Evolutionary conservation across 768 basidiomycete species (phyloP).

Genomic region (Macrolepiota fuliginosa): DNA sequence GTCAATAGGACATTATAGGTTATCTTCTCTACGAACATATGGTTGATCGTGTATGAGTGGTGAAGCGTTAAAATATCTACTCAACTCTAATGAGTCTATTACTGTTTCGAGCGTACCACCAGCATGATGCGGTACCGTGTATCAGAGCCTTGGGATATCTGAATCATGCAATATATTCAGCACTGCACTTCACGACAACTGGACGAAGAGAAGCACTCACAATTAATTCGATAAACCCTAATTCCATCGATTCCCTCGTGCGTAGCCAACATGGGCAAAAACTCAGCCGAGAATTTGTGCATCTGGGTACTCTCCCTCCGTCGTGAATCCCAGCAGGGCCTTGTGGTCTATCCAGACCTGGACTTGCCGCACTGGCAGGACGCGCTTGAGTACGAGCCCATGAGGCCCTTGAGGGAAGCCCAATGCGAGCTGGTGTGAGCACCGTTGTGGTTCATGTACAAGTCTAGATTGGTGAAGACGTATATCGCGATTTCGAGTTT

Average conservation of each 20-base stretch:
- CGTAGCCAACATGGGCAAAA: neutral
- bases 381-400: neutral
- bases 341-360: neutral
- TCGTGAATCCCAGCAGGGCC: neutral
- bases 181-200: neutral
- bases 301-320: neutral
- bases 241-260: neutral
- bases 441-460: neutral
- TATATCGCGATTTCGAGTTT: slow-evolving; percentile 8
- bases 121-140: no score
- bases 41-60: no score
- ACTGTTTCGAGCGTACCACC: no score
- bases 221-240: neutral
- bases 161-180: neutral
- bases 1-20: no score
- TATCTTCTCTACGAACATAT: no score
- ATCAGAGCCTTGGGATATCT: slow-evolving; percentile 10
- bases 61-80: no score
- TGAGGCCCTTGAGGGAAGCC: neutral
- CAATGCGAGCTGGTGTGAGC: no score
- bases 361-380: neutral
- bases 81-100: no score
- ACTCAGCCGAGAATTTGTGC: neutral
- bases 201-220: neutral
- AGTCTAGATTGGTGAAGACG: slow-evolving; percentile 3